Evolutionary conservation across 495 filamentous ascomycete species (phyloP).

Genomic region (Trichoderma virens): DNA sequence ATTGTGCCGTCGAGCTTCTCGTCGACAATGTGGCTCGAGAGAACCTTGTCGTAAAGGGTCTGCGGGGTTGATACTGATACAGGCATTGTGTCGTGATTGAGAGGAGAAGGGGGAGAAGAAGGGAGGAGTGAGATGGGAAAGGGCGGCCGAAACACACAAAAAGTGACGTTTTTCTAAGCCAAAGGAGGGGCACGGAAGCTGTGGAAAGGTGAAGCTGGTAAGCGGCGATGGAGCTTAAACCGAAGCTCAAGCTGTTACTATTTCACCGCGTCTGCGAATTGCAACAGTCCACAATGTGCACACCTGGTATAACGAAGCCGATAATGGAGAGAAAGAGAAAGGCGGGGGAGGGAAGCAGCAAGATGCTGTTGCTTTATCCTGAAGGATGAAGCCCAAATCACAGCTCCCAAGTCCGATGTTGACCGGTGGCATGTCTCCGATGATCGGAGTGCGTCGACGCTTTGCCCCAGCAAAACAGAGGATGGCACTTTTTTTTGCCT

Average conservation of each 20-base stretch:
- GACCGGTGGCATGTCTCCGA: conserved; percentile 16
- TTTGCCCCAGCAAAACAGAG: not conserved
- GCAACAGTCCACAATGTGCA: too few species aligned
- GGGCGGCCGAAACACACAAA: not conserved
- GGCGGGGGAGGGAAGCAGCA: conserved; percentile 14
- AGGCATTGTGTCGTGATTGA: conserved; percentile 53
- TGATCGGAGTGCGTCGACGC: conserved; percentile 21
- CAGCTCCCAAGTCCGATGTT: not conserved
- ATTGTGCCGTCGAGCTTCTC: conserved; percentile 89
- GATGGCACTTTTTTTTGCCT: not conserved
- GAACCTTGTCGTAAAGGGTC: conserved; percentile 97
- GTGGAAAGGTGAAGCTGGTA: not conserved
- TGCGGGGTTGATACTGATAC: conserved; percentile 65
- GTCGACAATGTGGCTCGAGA: conserved; percentile 86
- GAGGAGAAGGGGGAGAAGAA: not conserved
- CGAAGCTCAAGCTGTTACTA: not conserved
- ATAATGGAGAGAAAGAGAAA: not conserved
- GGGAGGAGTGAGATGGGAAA: not conserved
- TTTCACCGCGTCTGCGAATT: not conserved
- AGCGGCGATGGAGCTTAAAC: not conserved
- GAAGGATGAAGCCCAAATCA: not conserved
- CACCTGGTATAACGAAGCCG: too few species aligned
- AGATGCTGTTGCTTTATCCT: not conserved
- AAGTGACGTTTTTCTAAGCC: not conserved
- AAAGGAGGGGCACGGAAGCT: conserved; percentile 9